Evolutionary conservation across 192 early-diverging fungal genomes (phyloP).

Genomic region (Podila horticola): DNA sequence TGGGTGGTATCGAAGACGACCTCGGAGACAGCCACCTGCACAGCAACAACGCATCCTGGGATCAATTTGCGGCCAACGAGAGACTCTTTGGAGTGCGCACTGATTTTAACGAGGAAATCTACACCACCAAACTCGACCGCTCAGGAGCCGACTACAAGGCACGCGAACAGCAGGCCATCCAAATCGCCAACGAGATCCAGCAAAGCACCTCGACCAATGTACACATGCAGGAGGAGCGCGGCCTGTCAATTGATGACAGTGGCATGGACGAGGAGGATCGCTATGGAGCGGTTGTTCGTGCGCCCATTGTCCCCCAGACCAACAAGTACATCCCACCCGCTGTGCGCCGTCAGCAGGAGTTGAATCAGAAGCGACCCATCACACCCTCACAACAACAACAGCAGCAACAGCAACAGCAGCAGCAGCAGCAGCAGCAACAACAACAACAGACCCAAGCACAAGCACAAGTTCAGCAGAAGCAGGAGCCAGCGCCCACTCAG

Average conservation of each 20-base stretch:
- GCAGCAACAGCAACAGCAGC: slow-evolving; percentile 7
- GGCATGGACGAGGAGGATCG: slow-evolving; percentile 92
- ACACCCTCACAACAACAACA: slow-evolving; percentile 14
- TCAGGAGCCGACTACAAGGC: slow-evolving; percentile 85
- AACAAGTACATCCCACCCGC: slow-evolving; percentile 92
- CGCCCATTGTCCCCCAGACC: slow-evolving; percentile 56
- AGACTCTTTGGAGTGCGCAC: slow-evolving; percentile 93
- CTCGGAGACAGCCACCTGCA: slow-evolving; percentile 15
- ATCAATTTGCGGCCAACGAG: slow-evolving; percentile 97
- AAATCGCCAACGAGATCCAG: slow-evolving; percentile 92
- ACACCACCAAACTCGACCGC: slow-evolving; percentile 93
- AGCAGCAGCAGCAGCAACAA: neutral
- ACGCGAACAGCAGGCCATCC: slow-evolving; percentile 87
- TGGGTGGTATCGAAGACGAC: slow-evolving; percentile 54
- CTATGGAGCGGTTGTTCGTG: slow-evolving; percentile 84
- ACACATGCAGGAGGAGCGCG: slow-evolving; percentile 94
- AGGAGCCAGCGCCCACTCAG: neutral
- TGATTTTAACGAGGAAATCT: slow-evolving; percentile 96
- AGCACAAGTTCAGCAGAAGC: neutral
- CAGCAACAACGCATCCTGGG: slow-evolving; percentile 72
- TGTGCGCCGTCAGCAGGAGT: slow-evolving; percentile 66
- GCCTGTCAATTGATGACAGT: slow-evolving; percentile 65
- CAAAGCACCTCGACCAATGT: slow-evolving; percentile 73
- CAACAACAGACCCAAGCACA: no score
- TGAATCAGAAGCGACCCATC: slow-evolving; percentile 40